These are phyloP conservation scores for Colletotrichum tofieldiae DNA, from an alignment of 2,329 filamentous ascomycete genomes.

Conservation along the genomic window DNA sequence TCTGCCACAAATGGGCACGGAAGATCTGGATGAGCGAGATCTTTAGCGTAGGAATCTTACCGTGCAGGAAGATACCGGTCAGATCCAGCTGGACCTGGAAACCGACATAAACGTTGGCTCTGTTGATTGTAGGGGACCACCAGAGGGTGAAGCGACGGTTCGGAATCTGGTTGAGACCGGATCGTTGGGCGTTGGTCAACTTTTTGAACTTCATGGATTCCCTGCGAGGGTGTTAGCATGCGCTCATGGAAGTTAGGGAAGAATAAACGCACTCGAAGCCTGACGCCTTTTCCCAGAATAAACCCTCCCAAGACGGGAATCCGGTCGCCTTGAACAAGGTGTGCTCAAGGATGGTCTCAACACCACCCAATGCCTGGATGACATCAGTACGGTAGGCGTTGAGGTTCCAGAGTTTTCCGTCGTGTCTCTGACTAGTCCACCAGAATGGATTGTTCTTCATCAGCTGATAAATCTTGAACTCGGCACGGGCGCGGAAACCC, in stretches of 20 bases:
- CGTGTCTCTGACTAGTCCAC: constrained; percentile 98
- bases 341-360: constrained; percentile 97
- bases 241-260: too few relatives aligned
- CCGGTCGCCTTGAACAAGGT: constrained; percentile 97
- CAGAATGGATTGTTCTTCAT: constrained; percentile 99
- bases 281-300: constrained; percentile 85
- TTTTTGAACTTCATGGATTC: constrained; percentile 98
- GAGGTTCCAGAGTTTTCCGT: constrained; percentile 97
- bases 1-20: constrained; percentile 99
- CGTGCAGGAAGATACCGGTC: constrained; percentile 98
- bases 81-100: constrained; percentile 99
- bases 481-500: constrained; percentile 93
- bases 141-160: constrained; percentile 98
- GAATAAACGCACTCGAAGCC: neutral
- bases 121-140: constrained; percentile 96
- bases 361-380: constrained; percentile 95
- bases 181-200: constrained; percentile 95
- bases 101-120: constrained; percentile 98
- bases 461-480: constrained; percentile 98
- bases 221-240: neutral
- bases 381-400: constrained; percentile 97
- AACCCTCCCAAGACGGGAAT: constrained; percentile 96
- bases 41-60: constrained; percentile 98
- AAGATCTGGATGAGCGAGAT: constrained; percentile 99
- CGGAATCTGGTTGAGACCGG: constrained; percentile 97